Evolutionary conservation across 257 asterid species (phyloP).

Genomic region (Ocimum tenuiflorum): DNA sequence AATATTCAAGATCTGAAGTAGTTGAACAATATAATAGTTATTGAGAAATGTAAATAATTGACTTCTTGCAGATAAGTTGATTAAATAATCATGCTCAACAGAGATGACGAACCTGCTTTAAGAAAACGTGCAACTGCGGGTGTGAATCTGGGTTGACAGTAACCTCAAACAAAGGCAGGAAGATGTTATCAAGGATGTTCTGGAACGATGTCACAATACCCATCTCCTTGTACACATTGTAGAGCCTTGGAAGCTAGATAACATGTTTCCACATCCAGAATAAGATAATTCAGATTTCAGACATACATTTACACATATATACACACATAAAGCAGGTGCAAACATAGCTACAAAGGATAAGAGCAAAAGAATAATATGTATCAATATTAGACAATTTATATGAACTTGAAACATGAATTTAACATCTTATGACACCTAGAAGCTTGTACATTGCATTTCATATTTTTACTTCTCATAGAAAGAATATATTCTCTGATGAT

Average conservation of each 20-base stretch:
- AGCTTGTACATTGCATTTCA: neutral
- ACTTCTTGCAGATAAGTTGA: neutral
- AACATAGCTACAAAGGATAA: neutral
- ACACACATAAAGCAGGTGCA: neutral
- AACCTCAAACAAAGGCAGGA: conserved; percentile 89
- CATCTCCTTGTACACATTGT: conserved; percentile 95
- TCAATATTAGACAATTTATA: neutral
- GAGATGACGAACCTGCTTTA: conserved; percentile 65
- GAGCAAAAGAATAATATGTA: neutral
- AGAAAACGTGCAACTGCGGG: conserved; percentile 87
- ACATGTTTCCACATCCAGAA: conserved; percentile 20
- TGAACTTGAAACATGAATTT: neutral
- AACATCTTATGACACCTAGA: neutral
- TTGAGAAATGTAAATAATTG: neutral
- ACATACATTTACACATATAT: neutral
- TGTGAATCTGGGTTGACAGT: conserved; percentile 96
- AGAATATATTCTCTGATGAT: neutral
- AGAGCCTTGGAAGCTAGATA: conserved; percentile 89
- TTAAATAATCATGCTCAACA: neutral
- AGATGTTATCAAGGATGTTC: conserved; percentile 91
- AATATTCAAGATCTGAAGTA: neutral
- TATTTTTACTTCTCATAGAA: neutral
- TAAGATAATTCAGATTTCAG: conserved; percentile 15
- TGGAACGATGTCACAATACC: conserved; percentile 97
- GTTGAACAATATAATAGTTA: neutral